Percentiles rank a stretch among this genome's conserved stretches.
phyloP scores from a whole-genome alignment of 2,329 filamentous ascomycete genomes.

The Lasiodiplodia citricola region DNA sequence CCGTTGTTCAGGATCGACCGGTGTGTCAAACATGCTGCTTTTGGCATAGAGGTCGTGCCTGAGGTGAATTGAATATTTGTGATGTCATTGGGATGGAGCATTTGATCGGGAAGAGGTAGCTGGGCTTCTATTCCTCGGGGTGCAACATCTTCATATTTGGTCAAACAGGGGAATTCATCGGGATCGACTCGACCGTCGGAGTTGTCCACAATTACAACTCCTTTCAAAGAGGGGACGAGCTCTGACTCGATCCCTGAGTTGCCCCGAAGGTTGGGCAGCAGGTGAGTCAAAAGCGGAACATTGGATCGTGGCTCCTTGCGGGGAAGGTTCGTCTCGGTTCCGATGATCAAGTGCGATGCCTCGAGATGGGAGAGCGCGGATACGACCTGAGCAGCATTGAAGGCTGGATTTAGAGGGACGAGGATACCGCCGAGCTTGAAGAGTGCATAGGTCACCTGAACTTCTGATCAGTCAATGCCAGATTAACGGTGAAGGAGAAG shows the following conservation, averaged over 20 bases:
- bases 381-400: slow-evolving; percentile 78
- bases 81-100: slow-evolving; percentile 67
- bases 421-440: slow-evolving; percentile 95
- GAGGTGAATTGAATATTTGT: slow-evolving; percentile 98
- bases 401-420: slow-evolving; percentile 91
- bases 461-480: slow-evolving; percentile 28
- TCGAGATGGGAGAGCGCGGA: slow-evolving; percentile 78
- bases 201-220: slow-evolving; percentile 82
- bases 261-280: slow-evolving; percentile 56
- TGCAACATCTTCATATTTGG: slow-evolving; percentile 50
- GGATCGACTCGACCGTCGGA: slow-evolving; percentile 60
- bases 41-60: slow-evolving; percentile 89
- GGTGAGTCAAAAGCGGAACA: slow-evolving; percentile 59
- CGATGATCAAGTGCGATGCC: slow-evolving; percentile 77
- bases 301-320: slow-evolving; percentile 67
- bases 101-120: slow-evolving; percentile 48
- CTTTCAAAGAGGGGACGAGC: slow-evolving; percentile 70
- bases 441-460: slow-evolving; percentile 74
- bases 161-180: slow-evolving; percentile 40
- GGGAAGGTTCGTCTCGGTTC: slow-evolving; percentile 84
- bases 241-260: slow-evolving; percentile 55
- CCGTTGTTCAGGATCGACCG: slow-evolving; percentile 92
- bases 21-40: slow-evolving; percentile 89
- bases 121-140: not conserved
- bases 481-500: not conserved